Conservation (phyloP, 345 rosid genomes). For the Pugionium dolabratum region DNA sequence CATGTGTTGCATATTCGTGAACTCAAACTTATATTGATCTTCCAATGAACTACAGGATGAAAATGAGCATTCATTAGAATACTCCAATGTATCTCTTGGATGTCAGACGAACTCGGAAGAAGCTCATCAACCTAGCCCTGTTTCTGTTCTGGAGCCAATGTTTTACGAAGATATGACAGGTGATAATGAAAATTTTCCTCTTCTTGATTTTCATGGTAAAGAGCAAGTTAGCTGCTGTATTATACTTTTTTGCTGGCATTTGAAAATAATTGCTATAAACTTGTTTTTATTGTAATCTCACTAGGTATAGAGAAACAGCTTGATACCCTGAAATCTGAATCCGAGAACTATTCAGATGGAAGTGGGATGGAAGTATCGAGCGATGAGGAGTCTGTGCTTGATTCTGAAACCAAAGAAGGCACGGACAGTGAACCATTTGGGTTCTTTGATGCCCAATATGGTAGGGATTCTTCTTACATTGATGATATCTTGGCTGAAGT, state of each 20-base stretch:
- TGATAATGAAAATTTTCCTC: conserved; percentile 39
- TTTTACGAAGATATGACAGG: conserved; percentile 40
- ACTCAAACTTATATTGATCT: conserved; percentile 35
- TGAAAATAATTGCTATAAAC: background rate
- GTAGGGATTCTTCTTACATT: conserved; percentile 64
- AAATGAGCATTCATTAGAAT: conserved; percentile 46
- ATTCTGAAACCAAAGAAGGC: conserved; percentile 37
- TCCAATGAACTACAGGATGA: conserved; percentile 38
- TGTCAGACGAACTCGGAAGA: conserved; percentile 56
- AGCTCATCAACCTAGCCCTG: conserved; percentile 72
- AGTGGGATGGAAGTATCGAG: conserved; percentile 60
- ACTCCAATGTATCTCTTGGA: conserved; percentile 47
- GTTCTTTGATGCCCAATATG: conserved; percentile 43
- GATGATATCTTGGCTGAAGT: conserved; percentile 66
- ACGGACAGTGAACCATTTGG: conserved; percentile 39
- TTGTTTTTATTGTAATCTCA: conserved; percentile 7
- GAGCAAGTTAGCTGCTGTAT: conserved; percentile 1
- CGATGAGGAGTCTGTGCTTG: conserved; percentile 46
- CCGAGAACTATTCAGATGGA: conserved; percentile 57
- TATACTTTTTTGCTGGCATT: background rate
- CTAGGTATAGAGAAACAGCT: conserved; percentile 51
- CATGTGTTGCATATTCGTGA: background rate
- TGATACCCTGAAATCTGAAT: conserved; percentile 55
- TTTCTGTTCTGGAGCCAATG: conserved; percentile 68
- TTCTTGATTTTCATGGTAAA: conserved; percentile 49